Percentiles rank a stretch among this genome's conserved stretches.
phyloP scores from a whole-genome alignment of 1,139 yeast species.

The Saccharomyces pastorianus region DNA sequence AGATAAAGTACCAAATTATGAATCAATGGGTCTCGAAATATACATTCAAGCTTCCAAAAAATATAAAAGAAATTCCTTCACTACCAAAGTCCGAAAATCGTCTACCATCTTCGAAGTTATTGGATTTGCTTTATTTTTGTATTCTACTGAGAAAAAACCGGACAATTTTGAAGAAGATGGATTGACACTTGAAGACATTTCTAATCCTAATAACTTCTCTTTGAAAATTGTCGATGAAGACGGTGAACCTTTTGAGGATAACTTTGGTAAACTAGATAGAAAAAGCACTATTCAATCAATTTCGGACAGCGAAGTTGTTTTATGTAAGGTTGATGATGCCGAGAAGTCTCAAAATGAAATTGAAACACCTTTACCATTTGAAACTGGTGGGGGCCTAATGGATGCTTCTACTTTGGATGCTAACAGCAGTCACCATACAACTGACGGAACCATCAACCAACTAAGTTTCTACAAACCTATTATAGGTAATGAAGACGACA shows the following conservation, averaged over 20 bases:
- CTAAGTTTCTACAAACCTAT: conserved; percentile 34
- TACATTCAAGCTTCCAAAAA: conserved; percentile 33
- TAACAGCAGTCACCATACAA: not conserved
- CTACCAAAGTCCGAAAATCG: conserved; percentile 38
- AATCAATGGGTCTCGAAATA: conserved; percentile 30
- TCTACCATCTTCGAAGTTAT: conserved; percentile 54
- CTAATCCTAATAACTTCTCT: conserved; percentile 57
- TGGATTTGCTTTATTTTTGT: conserved; percentile 46
- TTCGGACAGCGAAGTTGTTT: conserved; percentile 60
- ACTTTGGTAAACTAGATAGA: conserved; percentile 62
- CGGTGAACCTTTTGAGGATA: conserved; percentile 67
- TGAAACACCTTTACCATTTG: conserved; percentile 50
- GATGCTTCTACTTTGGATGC: conserved; percentile 6
- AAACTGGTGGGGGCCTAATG: conserved; percentile 20
- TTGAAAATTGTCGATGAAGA: conserved; percentile 70
- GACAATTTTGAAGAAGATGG: conserved; percentile 17
- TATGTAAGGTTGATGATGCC: conserved; percentile 40
- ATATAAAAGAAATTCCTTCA: conserved; percentile 22
- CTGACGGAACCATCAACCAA: conserved; percentile 24
- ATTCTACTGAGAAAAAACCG: conserved; percentile 21
- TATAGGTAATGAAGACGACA: conserved; percentile 21
- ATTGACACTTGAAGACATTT: conserved; percentile 13
- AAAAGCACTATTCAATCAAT: conserved; percentile 47
- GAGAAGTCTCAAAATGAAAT: conserved; percentile 34
- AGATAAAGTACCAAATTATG: conserved; percentile 27